Conservation (phyloP, 768 basidiomycete species). For the Asterophora lycoperdoides region DNA sequence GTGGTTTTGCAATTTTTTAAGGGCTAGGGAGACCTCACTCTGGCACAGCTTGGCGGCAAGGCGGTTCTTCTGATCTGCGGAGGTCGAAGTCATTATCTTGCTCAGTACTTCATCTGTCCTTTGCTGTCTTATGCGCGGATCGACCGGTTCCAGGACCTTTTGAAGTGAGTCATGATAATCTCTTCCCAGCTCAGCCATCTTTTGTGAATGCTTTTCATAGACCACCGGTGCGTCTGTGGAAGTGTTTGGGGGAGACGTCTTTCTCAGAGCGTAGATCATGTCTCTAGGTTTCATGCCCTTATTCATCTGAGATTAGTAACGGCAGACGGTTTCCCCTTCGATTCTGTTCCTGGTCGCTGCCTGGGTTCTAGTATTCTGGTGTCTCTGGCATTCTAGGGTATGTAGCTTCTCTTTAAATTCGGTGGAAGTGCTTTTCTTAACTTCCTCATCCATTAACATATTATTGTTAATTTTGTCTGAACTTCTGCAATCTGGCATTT, state of each 20-base stretch:
- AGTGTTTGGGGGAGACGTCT: not conserved
- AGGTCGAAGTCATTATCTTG: not conserved
- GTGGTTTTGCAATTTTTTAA: conserved; percentile 7
- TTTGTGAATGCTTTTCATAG: not conserved
- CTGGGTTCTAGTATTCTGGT: conserved; percentile 2
- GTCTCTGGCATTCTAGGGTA: not conserved
- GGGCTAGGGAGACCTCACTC: conserved; percentile 11
- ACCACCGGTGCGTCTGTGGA: too few species aligned
- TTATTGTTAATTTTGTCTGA: not conserved
- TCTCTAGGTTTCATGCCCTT: conserved; percentile 11
- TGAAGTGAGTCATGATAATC: conserved; percentile 7
- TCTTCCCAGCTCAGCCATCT: conserved; percentile 5
- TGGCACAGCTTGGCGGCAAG: not conserved
- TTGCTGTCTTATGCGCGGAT: too few species aligned
- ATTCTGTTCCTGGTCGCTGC: conserved; percentile 1
- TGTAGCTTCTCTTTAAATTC: conserved; percentile 1
- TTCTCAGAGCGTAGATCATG: conserved; percentile 7
- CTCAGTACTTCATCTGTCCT: not conserved
- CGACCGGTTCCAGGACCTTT: too few species aligned
- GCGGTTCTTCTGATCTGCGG: not conserved
- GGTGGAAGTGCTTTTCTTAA: not conserved
- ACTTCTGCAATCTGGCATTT: not conserved
- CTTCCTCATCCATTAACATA: not conserved
- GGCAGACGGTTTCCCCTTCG: conserved; percentile 11
- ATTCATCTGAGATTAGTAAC: conserved; percentile 11